phyloP scores from a whole-genome alignment of 768 basidiomycete species.

The Boletellus sp. region DNA sequence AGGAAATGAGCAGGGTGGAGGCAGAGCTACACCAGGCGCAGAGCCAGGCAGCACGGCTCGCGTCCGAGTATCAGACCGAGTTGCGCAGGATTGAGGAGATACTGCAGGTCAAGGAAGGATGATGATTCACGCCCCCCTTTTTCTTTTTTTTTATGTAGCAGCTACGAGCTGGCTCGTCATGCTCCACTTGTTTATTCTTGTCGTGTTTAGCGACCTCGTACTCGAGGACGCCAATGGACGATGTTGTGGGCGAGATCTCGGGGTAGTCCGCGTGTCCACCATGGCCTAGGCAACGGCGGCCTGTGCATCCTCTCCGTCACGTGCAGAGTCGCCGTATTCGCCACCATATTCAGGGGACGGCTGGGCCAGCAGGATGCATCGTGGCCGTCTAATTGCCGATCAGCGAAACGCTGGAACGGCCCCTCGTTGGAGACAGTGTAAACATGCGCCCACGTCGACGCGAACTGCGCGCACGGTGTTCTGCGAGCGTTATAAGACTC shows the following conservation, averaged over 20 bases:
- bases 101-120: conserved; percentile 30
- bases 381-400: conserved; percentile 26
- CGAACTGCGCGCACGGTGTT: conserved; percentile 12
- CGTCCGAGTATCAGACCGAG: conserved; percentile 33
- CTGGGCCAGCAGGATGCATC: conserved; percentile 22
- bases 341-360: conserved; percentile 7
- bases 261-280: conserved; percentile 2
- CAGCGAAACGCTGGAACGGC: conserved; percentile 21
- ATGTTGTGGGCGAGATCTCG: conserved; percentile 11
- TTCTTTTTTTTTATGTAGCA: conserved; percentile 23
- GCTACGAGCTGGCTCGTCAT: conserved; percentile 21
- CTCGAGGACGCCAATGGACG: background rate
- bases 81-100: conserved; percentile 34
- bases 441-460: conserved; percentile 15
- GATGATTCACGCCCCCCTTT: conserved; percentile 11
- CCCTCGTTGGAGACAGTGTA: conserved; percentile 7
- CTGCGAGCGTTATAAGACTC: conserved; percentile 17
- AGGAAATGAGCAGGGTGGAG: conserved; percentile 35
- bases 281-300: conserved; percentile 1
- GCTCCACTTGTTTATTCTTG: conserved; percentile 12
- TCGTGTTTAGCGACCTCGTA: conserved; percentile 7
- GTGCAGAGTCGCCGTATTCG: conserved; percentile 19
- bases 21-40: conserved; percentile 27
- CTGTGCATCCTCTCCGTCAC: background rate
- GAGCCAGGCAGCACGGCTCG: conserved; percentile 29